phyloP scores from a whole-genome alignment of 306 rosid genomes.

The Oxytropis ochrocephala region DNA sequence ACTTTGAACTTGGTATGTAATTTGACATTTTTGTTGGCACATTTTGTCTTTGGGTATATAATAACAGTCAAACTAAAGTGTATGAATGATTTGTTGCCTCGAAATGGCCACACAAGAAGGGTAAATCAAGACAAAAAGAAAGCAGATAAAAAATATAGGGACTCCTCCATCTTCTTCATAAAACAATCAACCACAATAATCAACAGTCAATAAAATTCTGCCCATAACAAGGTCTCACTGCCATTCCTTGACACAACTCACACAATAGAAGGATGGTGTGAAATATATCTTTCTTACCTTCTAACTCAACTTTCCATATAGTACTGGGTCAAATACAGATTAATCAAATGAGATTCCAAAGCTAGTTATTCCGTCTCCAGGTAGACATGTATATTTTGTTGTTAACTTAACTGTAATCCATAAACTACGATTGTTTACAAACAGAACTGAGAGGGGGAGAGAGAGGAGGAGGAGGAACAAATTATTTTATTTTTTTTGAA shows the following conservation, averaged over 20 bases:
- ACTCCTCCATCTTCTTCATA: background rate
- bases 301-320: background rate
- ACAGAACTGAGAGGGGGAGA: background rate
- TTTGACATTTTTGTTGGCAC: background rate
- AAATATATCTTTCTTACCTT: background rate
- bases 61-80: background rate
- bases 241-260: background rate
- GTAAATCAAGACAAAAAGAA: background rate
- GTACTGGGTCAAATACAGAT: background rate
- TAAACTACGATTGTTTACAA: background rate
- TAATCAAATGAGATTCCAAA: slow-evolving; percentile 1
- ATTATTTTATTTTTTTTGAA: background rate
- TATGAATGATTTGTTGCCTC: background rate
- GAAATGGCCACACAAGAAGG: background rate
- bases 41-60: background rate
- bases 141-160: background rate
- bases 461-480: background rate
- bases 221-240: slow-evolving; percentile 1
- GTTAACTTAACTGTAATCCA: slow-evolving; percentile 1
- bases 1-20: background rate
- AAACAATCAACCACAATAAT: slow-evolving; percentile 1
- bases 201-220: background rate
- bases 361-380: background rate
- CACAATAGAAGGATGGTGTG: background rate
- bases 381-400: background rate